Evolutionary conservation across 148 eudicot species (phyloP), one percentile per base, ranked within the genome.

Genomic region (Silene latifolia): DNA sequence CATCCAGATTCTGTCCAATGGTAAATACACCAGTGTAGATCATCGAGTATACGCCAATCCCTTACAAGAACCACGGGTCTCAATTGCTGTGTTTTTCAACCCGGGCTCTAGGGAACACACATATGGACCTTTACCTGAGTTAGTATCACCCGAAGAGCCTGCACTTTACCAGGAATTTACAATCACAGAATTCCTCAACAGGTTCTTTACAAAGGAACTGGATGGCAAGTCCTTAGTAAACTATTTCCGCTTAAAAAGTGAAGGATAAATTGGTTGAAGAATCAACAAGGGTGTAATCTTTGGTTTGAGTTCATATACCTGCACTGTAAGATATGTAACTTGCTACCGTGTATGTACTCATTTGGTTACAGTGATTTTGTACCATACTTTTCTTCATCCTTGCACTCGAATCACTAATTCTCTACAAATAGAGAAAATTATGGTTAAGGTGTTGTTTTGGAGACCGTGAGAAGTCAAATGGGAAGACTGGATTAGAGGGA

Each of bases 11-110:
- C 70, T 88, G 47, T 90, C 95, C 0, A 90, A 90, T 39, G 89
- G 80, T 15, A 86, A 80, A 48, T 90, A 85, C 88, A 87, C 60
- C 63, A 90, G 95, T 24, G 90, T 73, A 42, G 92, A 82, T 78
- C 92, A 90, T 73, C 83, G 92, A 24, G 92, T 90, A 42, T 47
- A 83, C 58, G 95, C 90, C 18, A 90, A 88, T 71, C 77, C 78
- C 0, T 44, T 57, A 42, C 74, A 60, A 0, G 82, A 84, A 35
- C 77, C 92, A 8, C 81, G 95, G 14, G 76, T 84, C n/a, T 88
- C 92, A 0, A 53, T 85, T 58, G 88, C 86, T 19, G 83, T 85
- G 62, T 88, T 90, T 74, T 80, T 78, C 71, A 88, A 81, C 69
- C 83, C 94, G 15, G 78, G 88, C 62, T 63, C 18, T 2, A 76